These are phyloP conservation scores for Leptographium galeiforme DNA, from an alignment of 2,329 filamentous ascomycete species.

Conservation along the genomic window DNA sequence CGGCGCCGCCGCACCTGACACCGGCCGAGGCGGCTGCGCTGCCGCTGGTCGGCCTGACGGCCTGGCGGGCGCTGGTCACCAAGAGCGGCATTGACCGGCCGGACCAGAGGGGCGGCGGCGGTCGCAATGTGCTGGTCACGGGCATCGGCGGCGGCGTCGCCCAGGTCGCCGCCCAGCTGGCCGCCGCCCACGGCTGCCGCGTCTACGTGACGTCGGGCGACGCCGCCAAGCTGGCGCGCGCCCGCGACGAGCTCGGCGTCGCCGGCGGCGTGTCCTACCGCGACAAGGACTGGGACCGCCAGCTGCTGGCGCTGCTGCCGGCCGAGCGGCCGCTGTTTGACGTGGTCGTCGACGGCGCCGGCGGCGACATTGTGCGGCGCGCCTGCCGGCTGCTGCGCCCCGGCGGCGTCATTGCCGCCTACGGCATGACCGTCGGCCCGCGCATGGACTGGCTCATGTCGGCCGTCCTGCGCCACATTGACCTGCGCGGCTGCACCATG, in stretches of 20 bases:
- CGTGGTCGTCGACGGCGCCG: conserved; percentile 80
- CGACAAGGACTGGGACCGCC: conserved; percentile 67
- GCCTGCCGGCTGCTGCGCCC: conserved; percentile 56
- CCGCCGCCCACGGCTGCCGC: conserved; percentile 56
- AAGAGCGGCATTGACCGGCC: conserved; percentile 51
- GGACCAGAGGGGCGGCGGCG: conserved; percentile 16
- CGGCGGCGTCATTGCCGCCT: conserved; percentile 73
- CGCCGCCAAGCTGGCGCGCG: conserved; percentile 60
- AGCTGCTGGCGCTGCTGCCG: conserved; percentile 50
- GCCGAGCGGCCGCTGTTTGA: conserved; percentile 58
- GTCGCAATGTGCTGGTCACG: conserved; percentile 70
- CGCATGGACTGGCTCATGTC: conserved; percentile 79
- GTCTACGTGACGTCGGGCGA: conserved; percentile 74
- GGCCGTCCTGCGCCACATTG: conserved; percentile 76
- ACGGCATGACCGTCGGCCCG: conserved; percentile 81
- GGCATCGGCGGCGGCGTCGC: conserved; percentile 91
- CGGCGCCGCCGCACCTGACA: conserved; percentile 57
- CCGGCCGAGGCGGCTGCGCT: conserved; percentile 69
- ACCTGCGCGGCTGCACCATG: conserved; percentile 80
- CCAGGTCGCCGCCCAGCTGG: conserved; percentile 68
- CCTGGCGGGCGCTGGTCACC: conserved; percentile 70
- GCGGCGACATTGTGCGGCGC: conserved; percentile 67
- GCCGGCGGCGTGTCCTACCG: conserved; percentile 74
- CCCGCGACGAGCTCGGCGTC: conserved; percentile 56
- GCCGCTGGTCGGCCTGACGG: conserved; percentile 75